Conservation (phyloP, 2,329 filamentous ascomycete genomes). For the Plectosphaerella cucumerina region DNA sequence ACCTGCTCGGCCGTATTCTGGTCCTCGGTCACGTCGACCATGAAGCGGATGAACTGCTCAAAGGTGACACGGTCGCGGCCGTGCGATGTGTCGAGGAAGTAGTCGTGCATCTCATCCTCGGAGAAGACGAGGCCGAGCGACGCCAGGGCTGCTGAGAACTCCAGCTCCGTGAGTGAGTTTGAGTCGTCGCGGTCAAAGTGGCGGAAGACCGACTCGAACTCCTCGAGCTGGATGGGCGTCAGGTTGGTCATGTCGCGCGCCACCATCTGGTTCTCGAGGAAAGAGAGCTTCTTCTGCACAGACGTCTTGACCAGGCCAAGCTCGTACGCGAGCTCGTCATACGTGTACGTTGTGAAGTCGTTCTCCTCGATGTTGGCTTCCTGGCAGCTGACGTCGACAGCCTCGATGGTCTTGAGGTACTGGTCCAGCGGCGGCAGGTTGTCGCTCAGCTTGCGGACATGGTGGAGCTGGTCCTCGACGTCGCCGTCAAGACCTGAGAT, state of each 20-base stretch:
- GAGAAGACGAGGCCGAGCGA: slow-evolving; percentile 93
- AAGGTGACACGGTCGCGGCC: slow-evolving; percentile 82
- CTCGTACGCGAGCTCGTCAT: slow-evolving; percentile 94
- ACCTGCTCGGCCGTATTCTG: slow-evolving; percentile 99
- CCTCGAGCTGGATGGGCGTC: slow-evolving; percentile 95
- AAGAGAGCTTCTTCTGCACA: slow-evolving; percentile 92
- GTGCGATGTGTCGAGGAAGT: slow-evolving; percentile 82
- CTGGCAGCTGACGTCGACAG: slow-evolving; percentile 80
- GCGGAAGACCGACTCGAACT: slow-evolving; percentile 96
- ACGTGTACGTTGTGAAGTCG: slow-evolving; percentile 98
- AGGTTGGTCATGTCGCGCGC: slow-evolving; percentile 98
- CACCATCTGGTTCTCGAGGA: slow-evolving; percentile 97
- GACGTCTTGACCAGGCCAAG: slow-evolving; percentile 85
- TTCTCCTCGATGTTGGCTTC: slow-evolving; percentile 99
- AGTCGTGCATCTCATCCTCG: slow-evolving; percentile 96
- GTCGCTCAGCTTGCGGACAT: slow-evolving; percentile 79
- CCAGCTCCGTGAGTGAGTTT: slow-evolving; percentile 86
- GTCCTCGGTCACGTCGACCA: slow-evolving; percentile 98
- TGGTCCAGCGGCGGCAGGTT: slow-evolving; percentile 86
- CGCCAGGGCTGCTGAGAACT: slow-evolving; percentile 94
- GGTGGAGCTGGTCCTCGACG: slow-evolving; percentile 87
- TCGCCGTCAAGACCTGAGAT: slow-evolving; percentile 97
- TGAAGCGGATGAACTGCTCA: slow-evolving; percentile 98
- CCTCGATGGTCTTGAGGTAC: slow-evolving; percentile 83
- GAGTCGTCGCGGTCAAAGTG: slow-evolving; percentile 94